Conservation (phyloP, 2,329 filamentous ascomycete genomes). For the Canariomyces notabilis region DNA sequence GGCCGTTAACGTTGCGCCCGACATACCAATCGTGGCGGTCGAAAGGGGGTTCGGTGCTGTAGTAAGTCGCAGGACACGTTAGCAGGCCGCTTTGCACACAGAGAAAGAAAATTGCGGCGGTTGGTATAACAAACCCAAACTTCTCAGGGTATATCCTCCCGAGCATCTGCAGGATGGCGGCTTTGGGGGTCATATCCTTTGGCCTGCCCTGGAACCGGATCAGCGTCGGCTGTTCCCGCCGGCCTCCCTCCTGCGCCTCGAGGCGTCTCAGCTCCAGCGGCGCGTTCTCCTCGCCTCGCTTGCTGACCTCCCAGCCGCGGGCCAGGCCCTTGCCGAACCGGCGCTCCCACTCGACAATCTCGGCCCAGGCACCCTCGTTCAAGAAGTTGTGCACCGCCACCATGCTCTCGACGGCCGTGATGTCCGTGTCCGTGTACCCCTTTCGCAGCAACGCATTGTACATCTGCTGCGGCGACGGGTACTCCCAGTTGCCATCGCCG, state of each 20-base stretch:
- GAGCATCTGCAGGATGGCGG: slow-evolving; percentile 74
- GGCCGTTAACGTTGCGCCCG: slow-evolving; percentile 62
- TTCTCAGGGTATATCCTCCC: slow-evolving; percentile 73
- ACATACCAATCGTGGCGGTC: slow-evolving; percentile 98
- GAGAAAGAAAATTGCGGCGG: too few relatives aligned
- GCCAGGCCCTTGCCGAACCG: slow-evolving; percentile 71
- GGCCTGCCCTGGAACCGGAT: slow-evolving; percentile 86
- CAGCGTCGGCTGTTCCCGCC: slow-evolving; percentile 64
- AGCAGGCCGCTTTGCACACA: too few relatives aligned
- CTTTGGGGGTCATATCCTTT: slow-evolving; percentile 86
- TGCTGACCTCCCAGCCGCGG: slow-evolving; percentile 69
- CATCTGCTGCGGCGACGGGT: slow-evolving; percentile 98
- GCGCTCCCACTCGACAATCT: slow-evolving; percentile 91
- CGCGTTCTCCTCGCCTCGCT: slow-evolving; percentile 64
- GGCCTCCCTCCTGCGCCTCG: slow-evolving; percentile 43
- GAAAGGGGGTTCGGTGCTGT: slow-evolving; percentile 79
- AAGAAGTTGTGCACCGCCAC: slow-evolving; percentile 97
- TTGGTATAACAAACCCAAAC: slow-evolving; percentile 65
- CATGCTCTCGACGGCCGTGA: slow-evolving; percentile 93
- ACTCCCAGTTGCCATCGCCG: slow-evolving; percentile 83
- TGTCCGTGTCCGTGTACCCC: slow-evolving; percentile 89
- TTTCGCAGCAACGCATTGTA: slow-evolving; percentile 97
- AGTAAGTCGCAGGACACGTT: neutral
- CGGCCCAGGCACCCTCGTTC: slow-evolving; percentile 94
- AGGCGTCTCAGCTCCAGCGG: slow-evolving; percentile 31